Evolutionary conservation across 2,329 filamentous ascomycete species (phyloP).

Genomic region (Westerdykella ornata): DNA sequence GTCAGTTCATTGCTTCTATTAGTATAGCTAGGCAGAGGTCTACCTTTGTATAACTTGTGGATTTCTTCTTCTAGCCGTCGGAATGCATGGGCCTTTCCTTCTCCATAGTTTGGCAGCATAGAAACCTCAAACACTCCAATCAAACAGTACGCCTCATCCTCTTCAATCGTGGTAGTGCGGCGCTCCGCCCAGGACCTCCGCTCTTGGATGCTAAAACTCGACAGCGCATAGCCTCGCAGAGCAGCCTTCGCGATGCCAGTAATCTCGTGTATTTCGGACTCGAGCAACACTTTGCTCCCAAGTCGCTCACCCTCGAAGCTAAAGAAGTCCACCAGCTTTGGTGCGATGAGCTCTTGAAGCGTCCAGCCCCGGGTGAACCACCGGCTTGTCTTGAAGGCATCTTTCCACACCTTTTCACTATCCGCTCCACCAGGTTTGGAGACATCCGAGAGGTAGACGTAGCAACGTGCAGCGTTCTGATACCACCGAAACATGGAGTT

Average conservation of each 20-base stretch:
- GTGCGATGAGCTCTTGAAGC: constrained; percentile 16
- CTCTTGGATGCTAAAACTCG: constrained; percentile 11
- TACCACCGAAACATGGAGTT: constrained; percentile 20
- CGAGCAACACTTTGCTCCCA: constrained; percentile 21
- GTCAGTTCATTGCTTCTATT: constrained; percentile 8
- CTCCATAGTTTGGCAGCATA: constrained; percentile 11
- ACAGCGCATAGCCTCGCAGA: constrained; percentile 8
- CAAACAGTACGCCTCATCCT: constrained; percentile 17
- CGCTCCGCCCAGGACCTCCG: constrained; percentile 16
- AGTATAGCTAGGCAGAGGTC: constrained; percentile 5
- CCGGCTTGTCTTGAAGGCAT: constrained; percentile 13
- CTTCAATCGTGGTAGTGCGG: constrained; percentile 14
- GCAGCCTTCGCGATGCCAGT: constrained; percentile 17
- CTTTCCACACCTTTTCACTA: constrained; percentile 6
- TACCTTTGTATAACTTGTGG: constrained; percentile 12
- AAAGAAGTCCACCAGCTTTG: constrained; percentile 20
- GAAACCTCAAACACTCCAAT: constrained; percentile 15
- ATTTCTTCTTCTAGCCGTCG: constrained; percentile 12
- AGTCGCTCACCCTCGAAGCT: constrained; percentile 20
- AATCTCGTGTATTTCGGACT: constrained; percentile 17
- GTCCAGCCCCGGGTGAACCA: constrained; percentile 15
- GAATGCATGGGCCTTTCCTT: constrained; percentile 10
- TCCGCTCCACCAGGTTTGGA: constrained; percentile 3
- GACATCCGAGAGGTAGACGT: constrained; percentile 14
- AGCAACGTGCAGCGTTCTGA: constrained; percentile 12